Percentiles rank a stretch among this genome's conserved stretches.
phyloP scores from a whole-genome alignment of 768 basidiomycete species.

The Polyporus arcularius region DNA sequence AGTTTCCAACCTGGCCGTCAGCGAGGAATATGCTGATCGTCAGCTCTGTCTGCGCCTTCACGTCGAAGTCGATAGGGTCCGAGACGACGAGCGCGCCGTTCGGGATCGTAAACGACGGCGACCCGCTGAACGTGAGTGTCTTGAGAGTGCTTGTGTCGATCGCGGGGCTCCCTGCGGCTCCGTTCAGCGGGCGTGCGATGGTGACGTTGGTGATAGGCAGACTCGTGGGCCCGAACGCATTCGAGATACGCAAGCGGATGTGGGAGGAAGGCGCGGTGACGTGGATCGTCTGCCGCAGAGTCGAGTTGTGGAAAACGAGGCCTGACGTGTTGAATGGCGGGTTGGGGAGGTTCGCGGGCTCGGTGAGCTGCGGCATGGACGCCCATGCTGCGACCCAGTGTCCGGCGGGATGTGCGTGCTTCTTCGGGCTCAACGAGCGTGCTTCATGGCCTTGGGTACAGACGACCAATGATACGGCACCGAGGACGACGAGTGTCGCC shows the following conservation, averaged over 20 bases:
- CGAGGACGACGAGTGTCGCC: background rate
- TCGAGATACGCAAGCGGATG: constrained; percentile 49
- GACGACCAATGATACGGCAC: background rate
- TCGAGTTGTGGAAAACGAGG: constrained; percentile 45
- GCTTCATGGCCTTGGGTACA: background rate
- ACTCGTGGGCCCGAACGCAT: constrained; percentile 46
- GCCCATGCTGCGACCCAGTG: constrained; percentile 34
- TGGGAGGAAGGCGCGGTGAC: constrained; percentile 40
- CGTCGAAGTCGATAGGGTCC: constrained; percentile 43
- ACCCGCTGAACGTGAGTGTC: constrained; percentile 46
- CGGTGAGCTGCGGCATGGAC: constrained; percentile 34
- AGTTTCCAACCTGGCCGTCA: constrained; percentile 41
- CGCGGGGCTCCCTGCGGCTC: constrained; percentile 37
- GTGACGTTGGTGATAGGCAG: constrained; percentile 47
- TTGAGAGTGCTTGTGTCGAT: constrained; percentile 39
- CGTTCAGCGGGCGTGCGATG: constrained; percentile 41
- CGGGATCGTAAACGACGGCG: constrained; percentile 40
- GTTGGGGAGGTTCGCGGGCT: constrained; percentile 32
- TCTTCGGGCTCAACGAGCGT: background rate
- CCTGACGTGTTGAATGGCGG: constrained; percentile 30
- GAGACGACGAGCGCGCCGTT: constrained; percentile 48
- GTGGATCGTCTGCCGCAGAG: constrained; percentile 52
- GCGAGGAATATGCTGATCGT: constrained; percentile 44
- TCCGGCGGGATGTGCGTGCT: constrained; percentile 8
- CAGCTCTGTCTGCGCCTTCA: constrained; percentile 41